phyloP scores from a whole-genome alignment of 257 asterid species.

The Jasminum sambac region DNA sequence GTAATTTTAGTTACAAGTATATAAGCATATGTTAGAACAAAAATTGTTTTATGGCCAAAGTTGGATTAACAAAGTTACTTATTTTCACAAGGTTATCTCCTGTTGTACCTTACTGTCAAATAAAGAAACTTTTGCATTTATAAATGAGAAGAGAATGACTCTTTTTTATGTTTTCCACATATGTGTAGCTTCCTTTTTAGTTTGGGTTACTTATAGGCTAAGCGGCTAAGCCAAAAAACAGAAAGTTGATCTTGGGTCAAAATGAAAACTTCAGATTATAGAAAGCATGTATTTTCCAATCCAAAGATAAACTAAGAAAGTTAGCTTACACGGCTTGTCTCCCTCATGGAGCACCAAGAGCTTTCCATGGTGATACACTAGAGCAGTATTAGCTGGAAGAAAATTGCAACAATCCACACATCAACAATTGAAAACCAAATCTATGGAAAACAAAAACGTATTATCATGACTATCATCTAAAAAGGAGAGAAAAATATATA shows the following conservation, averaged over 20 bases:
- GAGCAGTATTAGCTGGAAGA: conserved; percentile 87
- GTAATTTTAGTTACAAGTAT: background rate
- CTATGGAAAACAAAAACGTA: conserved; percentile 12
- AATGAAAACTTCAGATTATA: conserved; percentile 2
- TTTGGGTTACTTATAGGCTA: background rate
- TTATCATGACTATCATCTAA: background rate
- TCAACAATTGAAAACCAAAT: conserved; percentile 23
- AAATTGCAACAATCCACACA: conserved; percentile 21
- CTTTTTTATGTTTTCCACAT: background rate
- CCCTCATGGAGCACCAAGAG: conserved; percentile 88
- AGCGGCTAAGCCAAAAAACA: background rate
- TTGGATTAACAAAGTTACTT: background rate
- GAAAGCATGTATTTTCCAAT: conserved; percentile 1
- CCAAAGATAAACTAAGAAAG: background rate
- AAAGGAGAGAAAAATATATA: conserved; percentile 1
- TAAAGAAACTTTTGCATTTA: background rate
- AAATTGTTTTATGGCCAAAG: background rate
- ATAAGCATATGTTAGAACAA: background rate
- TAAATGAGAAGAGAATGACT: background rate
- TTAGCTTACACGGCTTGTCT: conserved; percentile 87
- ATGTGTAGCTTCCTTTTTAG: background rate
- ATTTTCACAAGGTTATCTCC: background rate
- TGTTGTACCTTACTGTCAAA: background rate
- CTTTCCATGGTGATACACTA: conserved; percentile 85
- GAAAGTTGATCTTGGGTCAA: background rate